phyloP scores from a whole-genome alignment of 176 grass and related monocot genomes.

The Musa beccarii region DNA sequence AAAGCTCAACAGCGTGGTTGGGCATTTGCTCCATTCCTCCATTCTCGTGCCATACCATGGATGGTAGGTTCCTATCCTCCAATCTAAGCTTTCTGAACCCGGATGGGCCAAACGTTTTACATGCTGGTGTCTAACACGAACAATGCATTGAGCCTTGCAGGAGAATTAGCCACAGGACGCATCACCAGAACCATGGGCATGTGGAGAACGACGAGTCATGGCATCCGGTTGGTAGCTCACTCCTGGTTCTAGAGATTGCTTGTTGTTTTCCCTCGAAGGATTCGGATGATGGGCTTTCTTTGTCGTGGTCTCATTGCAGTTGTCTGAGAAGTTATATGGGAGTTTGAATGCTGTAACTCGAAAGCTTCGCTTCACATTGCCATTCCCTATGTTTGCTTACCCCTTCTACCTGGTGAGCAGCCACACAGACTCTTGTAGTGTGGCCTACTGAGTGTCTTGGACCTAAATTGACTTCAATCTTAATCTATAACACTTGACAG shows the following conservation, averaged over 20 bases:
- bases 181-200: conserved; percentile 14
- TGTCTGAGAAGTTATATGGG: conserved; percentile 54
- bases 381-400: conserved; percentile 59
- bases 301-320: conserved; percentile 22
- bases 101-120: background rate
- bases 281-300: background rate
- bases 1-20: background rate
- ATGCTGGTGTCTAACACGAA: no score
- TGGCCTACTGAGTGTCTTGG: background rate
- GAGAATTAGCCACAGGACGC: conserved; percentile 13
- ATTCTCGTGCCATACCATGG: conserved; percentile 4
- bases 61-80: background rate
- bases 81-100: background rate
- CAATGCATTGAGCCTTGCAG: background rate
- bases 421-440: background rate
- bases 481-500: conserved; percentile 26
- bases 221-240: background rate
- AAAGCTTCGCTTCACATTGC: conserved; percentile 51
- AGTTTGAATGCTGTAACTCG: conserved; percentile 29
- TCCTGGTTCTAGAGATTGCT: background rate
- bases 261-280: background rate
- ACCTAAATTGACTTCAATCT: background rate
- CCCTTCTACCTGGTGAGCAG: conserved; percentile 59
- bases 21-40: conserved; percentile 7
- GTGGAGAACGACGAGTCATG: conserved; percentile 12